Evolutionary conservation across 2,329 filamentous ascomycete species (phyloP), one percentile per base, ranked within the genome.

Genomic region (Scedosporium aurantiacum): DNA sequence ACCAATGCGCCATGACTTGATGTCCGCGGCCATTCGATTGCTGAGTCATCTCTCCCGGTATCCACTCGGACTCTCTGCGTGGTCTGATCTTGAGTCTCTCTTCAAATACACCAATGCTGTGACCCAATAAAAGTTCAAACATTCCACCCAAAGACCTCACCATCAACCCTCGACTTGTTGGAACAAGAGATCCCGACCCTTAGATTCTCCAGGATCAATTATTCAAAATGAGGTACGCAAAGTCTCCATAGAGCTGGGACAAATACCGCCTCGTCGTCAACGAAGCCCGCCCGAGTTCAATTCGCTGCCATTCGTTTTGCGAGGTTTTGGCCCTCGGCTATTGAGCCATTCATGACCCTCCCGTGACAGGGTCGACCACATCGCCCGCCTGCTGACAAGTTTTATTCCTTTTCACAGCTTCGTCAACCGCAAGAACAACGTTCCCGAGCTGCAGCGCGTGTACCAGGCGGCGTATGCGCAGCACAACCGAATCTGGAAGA

Each of bases 391-490:
- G 67, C 71, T 73, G 68, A 75, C 57, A 18, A 27, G 8, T 10
- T 37, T 37, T 27, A 27, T 37, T 27, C 58, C 12, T 66, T 64
- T 64, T 61, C 58, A 62, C 68, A 83, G 82, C 71, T 70, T 86
- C 72, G 67, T 91, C 78, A 79, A 89, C 82, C 85, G 86, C 74
- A 81, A 83, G 73, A 93, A 93, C 83, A 83, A 82, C 70, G 89
- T 92, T 70, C 87, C 88, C 62, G 70, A 88, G 72, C 82, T 88
- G 78, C 89, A 93, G 82, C 81, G 83, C 71, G 76, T 83, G 68
- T 91, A 90, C 80, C 89, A 91, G 79, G 78, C 81, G 66, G 86
- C 89, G 68, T 88, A 88, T 75, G 84, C 82, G 70, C 75, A 78
- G 65, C 83, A 86, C 74, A 78, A 85, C 67, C 85, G 89, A 70